These are phyloP conservation scores for Syzygium grande DNA, from an alignment of 345 rosid species.

Conservation along the genomic window DNA sequence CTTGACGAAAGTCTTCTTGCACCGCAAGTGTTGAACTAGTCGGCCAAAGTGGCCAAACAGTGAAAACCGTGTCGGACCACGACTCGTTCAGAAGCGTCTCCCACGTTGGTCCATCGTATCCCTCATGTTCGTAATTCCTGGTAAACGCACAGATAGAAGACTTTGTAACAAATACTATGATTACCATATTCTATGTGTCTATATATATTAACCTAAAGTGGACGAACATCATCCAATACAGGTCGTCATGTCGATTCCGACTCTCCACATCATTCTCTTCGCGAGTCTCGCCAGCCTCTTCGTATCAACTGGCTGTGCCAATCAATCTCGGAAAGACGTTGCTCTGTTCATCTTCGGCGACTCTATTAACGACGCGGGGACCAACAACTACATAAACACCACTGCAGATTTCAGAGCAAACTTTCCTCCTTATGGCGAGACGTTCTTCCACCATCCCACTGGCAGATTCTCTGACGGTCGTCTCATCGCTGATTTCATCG, in stretches of 20 bases:
- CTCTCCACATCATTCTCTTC: not conserved
- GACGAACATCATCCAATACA: not conserved
- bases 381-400: constrained; percentile 14
- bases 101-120: too few species aligned
- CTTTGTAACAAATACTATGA: not conserved
- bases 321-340: not conserved
- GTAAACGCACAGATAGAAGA: not conserved
- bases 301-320: not conserved
- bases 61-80: too few species aligned
- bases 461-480: constrained; percentile 21
- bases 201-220: not conserved
- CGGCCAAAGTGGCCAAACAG: too few species aligned
- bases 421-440: not conserved
- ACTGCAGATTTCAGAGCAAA: not conserved
- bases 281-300: not conserved
- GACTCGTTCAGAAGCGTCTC: too few species aligned
- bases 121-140: not conserved
- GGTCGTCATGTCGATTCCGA: not conserved
- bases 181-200: not conserved
- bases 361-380: constrained; percentile 19
- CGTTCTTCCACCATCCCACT: constrained; percentile 12
- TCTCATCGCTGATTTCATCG: not conserved
- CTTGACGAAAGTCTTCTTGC: too few species aligned
- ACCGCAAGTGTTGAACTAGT: too few species aligned
- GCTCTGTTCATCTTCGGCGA: constrained; percentile 29